phyloP scores from a whole-genome alignment of 345 rosid species.

The Pugionium cornutum region DNA sequence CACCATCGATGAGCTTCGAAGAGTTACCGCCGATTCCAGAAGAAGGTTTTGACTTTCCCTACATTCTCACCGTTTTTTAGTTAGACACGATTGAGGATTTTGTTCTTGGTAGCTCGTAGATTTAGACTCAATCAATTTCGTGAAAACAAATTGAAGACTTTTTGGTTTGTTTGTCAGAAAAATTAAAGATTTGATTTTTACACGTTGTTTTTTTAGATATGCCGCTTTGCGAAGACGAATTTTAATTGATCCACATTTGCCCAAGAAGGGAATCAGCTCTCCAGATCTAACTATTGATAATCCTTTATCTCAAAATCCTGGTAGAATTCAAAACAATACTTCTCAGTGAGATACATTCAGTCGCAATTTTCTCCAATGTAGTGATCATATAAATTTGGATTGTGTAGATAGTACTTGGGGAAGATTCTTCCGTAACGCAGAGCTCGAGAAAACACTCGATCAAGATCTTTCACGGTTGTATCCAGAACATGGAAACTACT shows the following conservation, averaged over 20 bases:
- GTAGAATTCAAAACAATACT: slow-evolving; percentile 37
- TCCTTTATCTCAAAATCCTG: slow-evolving; percentile 96
- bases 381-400: slow-evolving; percentile 4
- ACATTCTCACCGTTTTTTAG: not conserved
- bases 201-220: slow-evolving; percentile 49
- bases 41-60: slow-evolving; percentile 55
- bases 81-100: not conserved
- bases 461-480: slow-evolving; percentile 91
- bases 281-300: slow-evolving; percentile 76
- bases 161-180: no score
- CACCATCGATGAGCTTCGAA: slow-evolving; percentile 73
- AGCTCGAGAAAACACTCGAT: slow-evolving; percentile 90
- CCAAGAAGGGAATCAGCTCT: slow-evolving; percentile 64
- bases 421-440: slow-evolving; percentile 90
- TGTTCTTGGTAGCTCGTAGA: not conserved
- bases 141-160: not conserved
- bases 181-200: slow-evolving; percentile 13
- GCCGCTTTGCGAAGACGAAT: slow-evolving; percentile 81
- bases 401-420: slow-evolving; percentile 95
- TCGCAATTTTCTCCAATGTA: not conserved
- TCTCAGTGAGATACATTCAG: slow-evolving; percentile 3
- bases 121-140: slow-evolving; percentile 16
- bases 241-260: slow-evolving; percentile 73
- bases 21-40: slow-evolving; percentile 84
- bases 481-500: slow-evolving; percentile 94